These are phyloP conservation scores for Ascoidea tarda DNA, from an alignment of 805 yeast genomes.

Conservation along the genomic window DNA sequence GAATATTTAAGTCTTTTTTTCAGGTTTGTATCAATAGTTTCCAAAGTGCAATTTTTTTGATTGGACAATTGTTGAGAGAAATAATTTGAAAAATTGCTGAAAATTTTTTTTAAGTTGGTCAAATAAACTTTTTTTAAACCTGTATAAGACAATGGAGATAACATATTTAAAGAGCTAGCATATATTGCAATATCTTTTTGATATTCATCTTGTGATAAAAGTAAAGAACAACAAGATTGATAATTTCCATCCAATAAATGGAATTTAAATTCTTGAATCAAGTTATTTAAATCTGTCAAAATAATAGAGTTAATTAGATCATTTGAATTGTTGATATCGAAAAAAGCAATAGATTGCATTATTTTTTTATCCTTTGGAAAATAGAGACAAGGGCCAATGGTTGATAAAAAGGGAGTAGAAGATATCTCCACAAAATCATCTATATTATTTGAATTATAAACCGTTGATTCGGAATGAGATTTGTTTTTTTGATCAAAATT, in stretches of 20 bases:
- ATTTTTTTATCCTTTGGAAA: neutral
- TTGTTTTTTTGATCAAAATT: no score
- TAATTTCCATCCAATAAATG: neutral
- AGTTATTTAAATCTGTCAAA: no score
- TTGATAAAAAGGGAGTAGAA: neutral
- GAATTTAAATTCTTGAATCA: no score
- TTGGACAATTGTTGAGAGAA: neutral
- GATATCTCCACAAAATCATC: neutral
- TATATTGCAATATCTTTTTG: neutral
- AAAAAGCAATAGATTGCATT: neutral
- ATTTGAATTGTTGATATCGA: neutral
- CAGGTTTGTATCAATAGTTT: no score
- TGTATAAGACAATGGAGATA: neutral
- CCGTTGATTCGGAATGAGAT: neutral
- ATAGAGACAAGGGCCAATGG: neutral
- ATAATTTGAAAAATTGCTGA: no score
- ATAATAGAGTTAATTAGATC: neutral
- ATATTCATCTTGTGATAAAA: neutral
- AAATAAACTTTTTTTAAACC: no score
- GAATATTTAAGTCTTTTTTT: neutral
- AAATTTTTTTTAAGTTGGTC: neutral
- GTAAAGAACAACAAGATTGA: neutral
- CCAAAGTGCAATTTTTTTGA: no score
- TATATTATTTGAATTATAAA: no score
- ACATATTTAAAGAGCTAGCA: no score